These are phyloP conservation scores for Arabis alpina DNA, from an alignment of 345 rosid species.

Conservation along the genomic window DNA sequence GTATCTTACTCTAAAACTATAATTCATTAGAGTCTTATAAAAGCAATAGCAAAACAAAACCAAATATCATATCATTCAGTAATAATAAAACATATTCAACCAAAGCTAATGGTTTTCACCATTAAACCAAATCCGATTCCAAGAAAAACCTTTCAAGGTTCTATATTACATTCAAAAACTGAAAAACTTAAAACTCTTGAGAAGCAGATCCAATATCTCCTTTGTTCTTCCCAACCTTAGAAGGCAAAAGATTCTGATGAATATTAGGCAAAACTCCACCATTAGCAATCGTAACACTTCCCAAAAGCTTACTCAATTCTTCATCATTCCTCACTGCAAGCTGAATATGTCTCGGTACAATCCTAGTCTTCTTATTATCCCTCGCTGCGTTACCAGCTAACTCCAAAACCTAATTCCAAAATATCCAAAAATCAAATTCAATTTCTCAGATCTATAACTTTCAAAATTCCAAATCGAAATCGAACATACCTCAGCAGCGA, in stretches of 20 bases:
- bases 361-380: constrained; percentile 77
- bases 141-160: background rate
- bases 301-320: constrained; percentile 67
- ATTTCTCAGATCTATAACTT: too few relatives aligned
- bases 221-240: constrained; percentile 60
- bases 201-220: constrained; percentile 72
- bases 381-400: constrained; percentile 82
- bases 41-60: too few relatives aligned
- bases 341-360: constrained; percentile 76
- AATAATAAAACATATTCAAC: background rate
- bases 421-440: background rate
- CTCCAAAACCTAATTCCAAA: constrained; percentile 58
- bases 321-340: constrained; percentile 83
- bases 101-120: too few relatives aligned
- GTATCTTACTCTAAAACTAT: too few relatives aligned
- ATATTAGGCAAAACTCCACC: constrained; percentile 77
- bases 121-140: background rate
- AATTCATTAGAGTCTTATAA: too few relatives aligned
- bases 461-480: background rate
- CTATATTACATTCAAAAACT: constrained; percentile 9
- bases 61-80: background rate
- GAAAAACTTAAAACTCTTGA: constrained; percentile 52
- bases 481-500: constrained; percentile 71
- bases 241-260: constrained; percentile 59
- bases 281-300: constrained; percentile 74